Percentiles rank a stretch among this genome's conserved stretches.
phyloP scores from a whole-genome alignment of 2,329 filamentous ascomycete species.

The Falciphora oryzae region DNA sequence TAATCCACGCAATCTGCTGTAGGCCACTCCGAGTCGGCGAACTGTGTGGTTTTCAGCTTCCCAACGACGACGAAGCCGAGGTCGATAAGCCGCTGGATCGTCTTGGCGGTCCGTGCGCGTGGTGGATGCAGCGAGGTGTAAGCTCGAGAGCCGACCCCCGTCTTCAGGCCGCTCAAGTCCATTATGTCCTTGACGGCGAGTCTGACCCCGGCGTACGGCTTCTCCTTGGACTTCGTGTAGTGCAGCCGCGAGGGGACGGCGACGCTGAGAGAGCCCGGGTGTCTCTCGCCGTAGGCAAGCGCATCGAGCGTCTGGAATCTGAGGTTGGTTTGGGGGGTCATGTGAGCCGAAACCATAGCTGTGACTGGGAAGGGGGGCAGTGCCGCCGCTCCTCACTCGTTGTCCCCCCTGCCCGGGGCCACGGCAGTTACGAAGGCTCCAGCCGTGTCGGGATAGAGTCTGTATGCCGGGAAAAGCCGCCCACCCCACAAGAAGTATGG shows the following conservation, averaged over 20 bases:
- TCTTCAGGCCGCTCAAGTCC: slow-evolving; percentile 47
- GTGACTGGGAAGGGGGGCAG: neutral
- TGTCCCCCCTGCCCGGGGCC: neutral
- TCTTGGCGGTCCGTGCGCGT: slow-evolving; percentile 38
- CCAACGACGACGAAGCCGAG: slow-evolving; percentile 47
- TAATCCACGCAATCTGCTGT: slow-evolving; percentile 39
- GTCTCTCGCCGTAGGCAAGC: neutral
- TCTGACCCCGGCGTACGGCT: slow-evolving; percentile 50
- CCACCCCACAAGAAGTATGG: slow-evolving; percentile 10
- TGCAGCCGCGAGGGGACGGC: slow-evolving; percentile 53
- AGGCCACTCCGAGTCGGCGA: slow-evolving; percentile 34
- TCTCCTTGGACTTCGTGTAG: slow-evolving; percentile 37
- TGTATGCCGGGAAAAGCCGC: slow-evolving; percentile 6
- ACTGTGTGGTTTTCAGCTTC: slow-evolving; percentile 39
- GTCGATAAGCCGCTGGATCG: slow-evolving; percentile 52
- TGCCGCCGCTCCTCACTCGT: neutral
- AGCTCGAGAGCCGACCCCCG: slow-evolving; percentile 48
- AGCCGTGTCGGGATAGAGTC: slow-evolving; percentile 7
- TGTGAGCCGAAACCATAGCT: neutral
- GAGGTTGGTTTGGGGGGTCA: neutral
- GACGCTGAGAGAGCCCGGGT: slow-evolving; percentile 16
- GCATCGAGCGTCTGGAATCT: neutral
- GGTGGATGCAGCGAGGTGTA: slow-evolving; percentile 48
- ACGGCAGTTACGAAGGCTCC: neutral
- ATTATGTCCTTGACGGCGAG: slow-evolving; percentile 56